A percentile compares a stretch with the other conserved stretches of the same genome.
Conservation (phyloP, 441 rosid genomes). For the Gossypium schwendimanii region DNA sequence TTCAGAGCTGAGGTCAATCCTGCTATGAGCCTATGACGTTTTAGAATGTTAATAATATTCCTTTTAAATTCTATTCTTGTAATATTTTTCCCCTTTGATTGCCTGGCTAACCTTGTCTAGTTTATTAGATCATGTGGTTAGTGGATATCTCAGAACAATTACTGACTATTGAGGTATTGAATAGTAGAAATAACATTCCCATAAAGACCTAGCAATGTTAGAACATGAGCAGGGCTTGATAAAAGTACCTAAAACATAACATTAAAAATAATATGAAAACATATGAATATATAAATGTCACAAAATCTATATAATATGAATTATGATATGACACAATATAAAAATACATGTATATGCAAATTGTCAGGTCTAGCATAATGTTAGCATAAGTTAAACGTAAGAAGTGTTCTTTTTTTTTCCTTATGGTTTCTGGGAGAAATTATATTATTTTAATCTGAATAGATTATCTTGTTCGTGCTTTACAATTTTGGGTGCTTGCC, state of each 20-base stretch:
- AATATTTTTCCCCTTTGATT: neutral
- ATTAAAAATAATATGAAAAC: too few species aligned
- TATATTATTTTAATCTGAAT: neutral
- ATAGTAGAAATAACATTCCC: too few species aligned
- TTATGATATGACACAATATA: too few species aligned
- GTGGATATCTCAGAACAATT: constrained; percentile 74
- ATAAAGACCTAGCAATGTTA: neutral
- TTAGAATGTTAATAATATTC: neutral
- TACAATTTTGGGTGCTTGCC: neutral
- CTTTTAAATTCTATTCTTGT: neutral
- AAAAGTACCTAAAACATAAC: neutral
- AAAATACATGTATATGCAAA: too few species aligned
- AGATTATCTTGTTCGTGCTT: constrained; percentile 2
- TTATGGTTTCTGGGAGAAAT: too few species aligned
- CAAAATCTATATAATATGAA: neutral
- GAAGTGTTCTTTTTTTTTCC: too few species aligned
- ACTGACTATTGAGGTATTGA: constrained; percentile 69
- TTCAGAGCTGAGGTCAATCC: constrained; percentile 6
- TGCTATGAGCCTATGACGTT: neutral
- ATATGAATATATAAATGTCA: neutral
- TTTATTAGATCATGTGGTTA: constrained; percentile 72
- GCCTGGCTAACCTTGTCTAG: neutral
- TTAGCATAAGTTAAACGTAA: too few species aligned
- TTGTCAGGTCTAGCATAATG: too few species aligned
- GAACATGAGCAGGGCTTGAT: neutral